phyloP scores from a whole-genome alignment of 2,329 filamentous ascomycete genomes.

The Neonectria magnoliae region DNA sequence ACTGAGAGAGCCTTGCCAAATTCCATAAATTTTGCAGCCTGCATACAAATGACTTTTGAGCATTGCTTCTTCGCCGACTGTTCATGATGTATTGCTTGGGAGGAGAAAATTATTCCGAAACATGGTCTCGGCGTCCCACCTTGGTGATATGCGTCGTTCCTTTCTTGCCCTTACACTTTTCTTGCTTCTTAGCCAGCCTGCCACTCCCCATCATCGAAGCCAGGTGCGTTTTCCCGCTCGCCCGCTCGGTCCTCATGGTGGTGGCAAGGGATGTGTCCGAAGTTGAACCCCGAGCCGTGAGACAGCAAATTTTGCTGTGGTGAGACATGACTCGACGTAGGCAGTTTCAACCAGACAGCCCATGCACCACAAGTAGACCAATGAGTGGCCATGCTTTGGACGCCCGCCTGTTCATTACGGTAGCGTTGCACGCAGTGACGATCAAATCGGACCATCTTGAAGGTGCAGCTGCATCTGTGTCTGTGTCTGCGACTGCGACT shows the following conservation, averaged over 20 bases:
- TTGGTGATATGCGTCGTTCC: neutral
- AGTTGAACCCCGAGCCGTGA: neutral
- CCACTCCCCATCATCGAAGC: neutral
- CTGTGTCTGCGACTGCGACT: neutral
- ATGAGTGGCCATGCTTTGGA: neutral
- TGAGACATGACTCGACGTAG: neutral
- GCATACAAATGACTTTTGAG: neutral
- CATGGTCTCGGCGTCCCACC: neutral
- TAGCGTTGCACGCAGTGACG: neutral
- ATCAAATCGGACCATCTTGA: neutral
- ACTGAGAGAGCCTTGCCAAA: neutral
- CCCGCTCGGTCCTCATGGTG: neutral
- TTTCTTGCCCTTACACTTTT: neutral
- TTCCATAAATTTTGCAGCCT: neutral
- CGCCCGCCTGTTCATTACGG: neutral
- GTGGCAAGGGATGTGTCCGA: neutral
- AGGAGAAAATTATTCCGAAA: neutral
- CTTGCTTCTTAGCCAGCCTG: neutral
- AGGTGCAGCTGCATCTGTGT: neutral
- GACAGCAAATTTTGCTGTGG: neutral
- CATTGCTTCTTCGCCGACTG: conserved; percentile 8
- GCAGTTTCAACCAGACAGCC: neutral
- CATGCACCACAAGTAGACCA: neutral
- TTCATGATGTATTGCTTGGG: neutral
- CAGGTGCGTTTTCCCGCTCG: neutral